A percentile compares a stretch with the other conserved stretches of the same genome.
Evolutionary conservation across 176 grass and related monocot species (phyloP).

Genomic region (Hordeum marinum): DNA sequence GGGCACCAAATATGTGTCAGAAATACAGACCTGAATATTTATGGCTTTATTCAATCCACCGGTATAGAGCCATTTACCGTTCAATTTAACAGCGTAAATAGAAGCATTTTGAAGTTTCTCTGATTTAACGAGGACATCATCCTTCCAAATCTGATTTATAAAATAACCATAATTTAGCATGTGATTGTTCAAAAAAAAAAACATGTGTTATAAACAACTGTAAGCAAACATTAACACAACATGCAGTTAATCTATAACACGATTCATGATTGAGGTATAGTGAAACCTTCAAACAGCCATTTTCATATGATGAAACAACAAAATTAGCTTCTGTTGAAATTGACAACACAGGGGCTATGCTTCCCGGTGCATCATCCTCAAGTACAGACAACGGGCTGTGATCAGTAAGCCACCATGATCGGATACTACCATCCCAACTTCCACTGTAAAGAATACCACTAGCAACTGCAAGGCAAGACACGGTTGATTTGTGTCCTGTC

Average conservation of each 20-base stretch:
- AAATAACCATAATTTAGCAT: slow-evolving; percentile 11
- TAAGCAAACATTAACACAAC: background rate
- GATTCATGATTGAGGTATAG: slow-evolving; percentile 4
- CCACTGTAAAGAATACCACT: slow-evolving; percentile 90
- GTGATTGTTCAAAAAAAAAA: too few species aligned
- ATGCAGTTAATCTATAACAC: background rate
- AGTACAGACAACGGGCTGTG: slow-evolving; percentile 77
- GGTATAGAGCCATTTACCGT: slow-evolving; percentile 62
- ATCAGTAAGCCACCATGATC: slow-evolving; percentile 92
- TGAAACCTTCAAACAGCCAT: slow-evolving; percentile 84
- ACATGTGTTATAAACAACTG: background rate
- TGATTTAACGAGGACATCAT: slow-evolving; percentile 66
- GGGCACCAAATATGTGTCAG: background rate
- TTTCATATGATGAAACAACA: slow-evolving; percentile 75
- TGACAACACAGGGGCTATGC: slow-evolving; percentile 72
- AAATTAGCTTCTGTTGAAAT: slow-evolving; percentile 62
- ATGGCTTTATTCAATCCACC: slow-evolving; percentile 88
- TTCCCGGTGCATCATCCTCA: slow-evolving; percentile 56
- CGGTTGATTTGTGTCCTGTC: slow-evolving; percentile 85
- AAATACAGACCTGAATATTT: slow-evolving; percentile 57
- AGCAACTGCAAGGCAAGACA: slow-evolving; percentile 71
- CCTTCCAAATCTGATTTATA: slow-evolving; percentile 74
- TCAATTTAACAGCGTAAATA: slow-evolving; percentile 63
- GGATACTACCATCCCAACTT: slow-evolving; percentile 90
- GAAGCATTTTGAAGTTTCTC: slow-evolving; percentile 68